A percentile compares a stretch with the other conserved stretches of the same genome.
Evolutionary conservation across 305 asterid species (phyloP).

Genomic region (Andrographis paniculata): DNA sequence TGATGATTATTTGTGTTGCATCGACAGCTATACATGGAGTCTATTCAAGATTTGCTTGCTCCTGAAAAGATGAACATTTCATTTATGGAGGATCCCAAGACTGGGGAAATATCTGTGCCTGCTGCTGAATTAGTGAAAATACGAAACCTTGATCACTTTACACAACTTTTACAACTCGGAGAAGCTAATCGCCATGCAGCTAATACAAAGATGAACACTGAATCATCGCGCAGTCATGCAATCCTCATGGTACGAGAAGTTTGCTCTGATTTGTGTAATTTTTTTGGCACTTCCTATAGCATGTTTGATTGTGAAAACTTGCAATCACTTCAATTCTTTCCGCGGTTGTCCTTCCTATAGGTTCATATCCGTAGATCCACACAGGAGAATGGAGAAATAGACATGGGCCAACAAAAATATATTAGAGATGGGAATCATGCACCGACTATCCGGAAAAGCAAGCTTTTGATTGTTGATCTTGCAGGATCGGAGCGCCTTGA

Average conservation of each 20-base stretch:
- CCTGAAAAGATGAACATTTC: constrained; percentile 81
- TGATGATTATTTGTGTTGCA: constrained; percentile 11
- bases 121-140: constrained; percentile 69
- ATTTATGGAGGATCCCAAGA: constrained; percentile 76
- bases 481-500: constrained; percentile 91
- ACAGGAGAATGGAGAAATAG: constrained; percentile 41
- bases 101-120: constrained; percentile 79
- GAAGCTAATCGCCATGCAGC: constrained; percentile 97
- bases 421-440: constrained; percentile 33
- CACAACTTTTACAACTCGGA: constrained; percentile 64
- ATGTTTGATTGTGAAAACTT: constrained; percentile 1
- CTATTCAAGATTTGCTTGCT: constrained; percentile 92
- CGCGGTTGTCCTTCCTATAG: constrained; percentile 27
- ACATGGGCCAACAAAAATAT: constrained; percentile 27
- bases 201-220: constrained; percentile 84
- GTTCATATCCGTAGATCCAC: constrained; percentile 56
- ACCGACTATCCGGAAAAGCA: constrained; percentile 74
- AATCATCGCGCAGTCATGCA: constrained; percentile 94
- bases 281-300: background rate
- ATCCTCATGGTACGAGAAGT: constrained; percentile 69
- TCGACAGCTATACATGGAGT: constrained; percentile 78
- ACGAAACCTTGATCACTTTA: constrained; percentile 60
- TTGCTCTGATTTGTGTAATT: background rate
- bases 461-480: constrained; percentile 87
- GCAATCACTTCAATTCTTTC: constrained; percentile 3